Base-by-base conservation (phyloP, 2,329 filamentous ascomycete species). In the Periconia macrospinosa region DNA sequence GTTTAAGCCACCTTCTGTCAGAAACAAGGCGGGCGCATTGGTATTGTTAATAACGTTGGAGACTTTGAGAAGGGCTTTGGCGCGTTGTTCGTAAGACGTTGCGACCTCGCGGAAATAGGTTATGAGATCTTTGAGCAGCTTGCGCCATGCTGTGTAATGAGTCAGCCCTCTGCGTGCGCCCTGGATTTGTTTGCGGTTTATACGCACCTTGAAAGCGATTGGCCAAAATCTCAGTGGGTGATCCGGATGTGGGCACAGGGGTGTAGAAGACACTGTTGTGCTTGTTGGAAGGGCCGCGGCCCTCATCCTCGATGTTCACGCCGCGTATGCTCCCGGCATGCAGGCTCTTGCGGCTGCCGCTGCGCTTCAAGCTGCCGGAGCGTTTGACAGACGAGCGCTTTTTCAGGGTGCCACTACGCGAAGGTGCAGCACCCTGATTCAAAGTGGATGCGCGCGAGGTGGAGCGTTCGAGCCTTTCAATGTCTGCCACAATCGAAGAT, bases 71-170 rank as follows among this genome's bases (percentile, higher is more conserved):
- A 96, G 80, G 8, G 88, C 85, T 72, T 97, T 97, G 27, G 90
- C 84, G 56, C 90, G 87, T 52, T 88, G 83, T 68, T 99, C 93
- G 74, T 97, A 97, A 45, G 92, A 90, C 47, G 83, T 84, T 70
- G 96, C 91, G 45, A 97, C 86, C 72, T 97, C 94, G 65, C 91
- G 87, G 72, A 97, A 97, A 73, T 96, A 97, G 52, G 89, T 79
- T 61, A 97, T 96, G 43, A 97, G 81, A 62, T 97, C 92, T 73
- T 97, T 97, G 49, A 99, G 83, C 14, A 97, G 83, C 78, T 96
- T 96, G 65, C 94, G 86, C 94, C 94, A 99, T 48, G 90, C 92
- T 95, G 63, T 50, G 51, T 48, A 46, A n/a, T 44, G 56, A 8
- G 23, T 69, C 33, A 70, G 66, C 57, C 6, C 7, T 18, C 48